Base-by-base conservation (phyloP, 176 grass and related monocot species). In the Triticum timopheevii region DNA sequence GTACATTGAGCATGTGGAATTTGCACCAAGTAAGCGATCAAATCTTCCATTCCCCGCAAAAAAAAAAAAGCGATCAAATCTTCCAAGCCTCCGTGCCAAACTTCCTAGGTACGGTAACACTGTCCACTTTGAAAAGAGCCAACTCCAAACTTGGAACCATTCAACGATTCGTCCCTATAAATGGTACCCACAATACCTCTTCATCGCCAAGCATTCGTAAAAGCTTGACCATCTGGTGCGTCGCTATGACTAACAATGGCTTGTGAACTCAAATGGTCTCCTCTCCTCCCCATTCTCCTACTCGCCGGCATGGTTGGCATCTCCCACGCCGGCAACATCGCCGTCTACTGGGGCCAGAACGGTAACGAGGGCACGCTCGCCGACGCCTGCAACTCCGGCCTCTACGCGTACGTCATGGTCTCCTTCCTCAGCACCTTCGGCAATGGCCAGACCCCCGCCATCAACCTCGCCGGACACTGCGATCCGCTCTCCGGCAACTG, bases 281-380 rank as follows among this genome's bases (percentile, higher is more conserved):
- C 66, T 20, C 80, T 91, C 79, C 49, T 91, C 13, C 6, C 80
- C 30, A 47, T 89, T 20, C 70, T 97, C 47, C 20, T 94, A 77
- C 36, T 90, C 34, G 61, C 78, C 20, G 73, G 62, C 54, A 87
- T 89, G 39, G 80, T 7, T 2, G 83, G 82, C 79, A 65, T 16
- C 45, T 72, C 82, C 49, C 49, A 34, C 20, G 92, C 86, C 40
- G 94, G 92, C 86, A 61, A 82, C 67, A 97, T 97, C 45, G 90
- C 88, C 4, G 90, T 97, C 36, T 97, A 94, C 80, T 94, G 95
- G 92, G 92, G 95, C 49, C 94, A 97, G 83, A 77, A 94, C 83
- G 83, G 77, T 27, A 1, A 17, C 69, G 92, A 97, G 86, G 95
- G 90, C 31, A 25, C 25, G 88, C 90, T 97, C 23, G 90, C 86